Conservation (phyloP, 495 filamentous ascomycete genomes). For the Tuber calosporum region DNA sequence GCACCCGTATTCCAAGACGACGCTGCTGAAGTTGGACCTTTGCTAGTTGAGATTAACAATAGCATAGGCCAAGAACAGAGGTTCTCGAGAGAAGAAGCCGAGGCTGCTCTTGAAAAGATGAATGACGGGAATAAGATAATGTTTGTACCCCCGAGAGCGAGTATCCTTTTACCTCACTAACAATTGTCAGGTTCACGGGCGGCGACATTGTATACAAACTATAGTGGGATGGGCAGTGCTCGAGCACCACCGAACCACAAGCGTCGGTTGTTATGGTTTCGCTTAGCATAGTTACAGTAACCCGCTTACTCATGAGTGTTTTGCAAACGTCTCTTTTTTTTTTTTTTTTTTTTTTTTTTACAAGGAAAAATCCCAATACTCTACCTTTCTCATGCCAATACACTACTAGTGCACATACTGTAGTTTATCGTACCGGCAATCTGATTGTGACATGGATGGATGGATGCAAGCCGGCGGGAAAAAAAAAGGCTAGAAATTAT, state of each 20-base stretch:
- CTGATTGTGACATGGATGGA: neutral
- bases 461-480: neutral
- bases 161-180: constrained; percentile 10
- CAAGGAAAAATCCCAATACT: neutral
- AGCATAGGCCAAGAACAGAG: constrained; percentile 51
- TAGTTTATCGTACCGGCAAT: neutral
- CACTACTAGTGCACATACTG: too few species aligned
- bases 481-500: neutral
- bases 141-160: constrained; percentile 53
- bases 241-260: neutral
- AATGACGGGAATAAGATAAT: constrained; percentile 82
- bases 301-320: neutral
- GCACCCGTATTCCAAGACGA: constrained; percentile 73
- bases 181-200: constrained; percentile 30
- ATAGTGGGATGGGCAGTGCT: constrained; percentile 7
- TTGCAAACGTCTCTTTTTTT: neutral
- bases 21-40: constrained; percentile 61
- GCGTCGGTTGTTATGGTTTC: neutral
- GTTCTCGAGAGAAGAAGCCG: constrained; percentile 67
- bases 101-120: constrained; percentile 69
- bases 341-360: neutral
- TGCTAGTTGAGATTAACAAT: constrained; percentile 74
- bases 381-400: neutral
- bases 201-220: constrained; percentile 37
- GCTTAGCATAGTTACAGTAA: neutral